phyloP scores from a whole-genome alignment of 495 filamentous ascomycete genomes.

The Pseudomonodictys pantanalensis region DNA sequence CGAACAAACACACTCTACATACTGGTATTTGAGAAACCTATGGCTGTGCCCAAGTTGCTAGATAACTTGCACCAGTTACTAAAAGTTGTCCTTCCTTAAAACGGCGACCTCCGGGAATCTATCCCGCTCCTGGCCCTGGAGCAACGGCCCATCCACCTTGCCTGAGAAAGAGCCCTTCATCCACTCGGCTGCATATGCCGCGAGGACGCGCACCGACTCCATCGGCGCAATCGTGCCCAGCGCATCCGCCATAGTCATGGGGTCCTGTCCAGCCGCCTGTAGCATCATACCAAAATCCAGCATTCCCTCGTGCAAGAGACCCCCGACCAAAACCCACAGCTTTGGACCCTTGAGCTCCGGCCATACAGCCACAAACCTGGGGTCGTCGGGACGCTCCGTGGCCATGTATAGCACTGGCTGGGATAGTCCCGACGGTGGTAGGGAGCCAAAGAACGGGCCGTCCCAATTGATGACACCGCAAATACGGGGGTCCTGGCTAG shows the following conservation, averaged over 20 bases:
- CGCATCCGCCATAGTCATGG: slow-evolving; percentile 2
- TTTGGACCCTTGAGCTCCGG: slow-evolving; percentile 33
- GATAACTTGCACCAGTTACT: too few species aligned
- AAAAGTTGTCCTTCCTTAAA: slow-evolving; percentile 7
- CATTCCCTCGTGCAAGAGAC: slow-evolving; percentile 36
- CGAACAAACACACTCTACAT: too few species aligned
- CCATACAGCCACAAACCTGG: slow-evolving; percentile 38
- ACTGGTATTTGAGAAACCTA: too few species aligned
- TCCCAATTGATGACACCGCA: slow-evolving; percentile 50
- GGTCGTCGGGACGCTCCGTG: slow-evolving; percentile 20
- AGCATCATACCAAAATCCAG: slow-evolving; percentile 25
- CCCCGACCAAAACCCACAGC: slow-evolving; percentile 33
- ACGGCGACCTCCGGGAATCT: slow-evolving; percentile 10
- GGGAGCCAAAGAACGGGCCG: slow-evolving; percentile 33
- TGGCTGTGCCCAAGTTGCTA: too few species aligned
- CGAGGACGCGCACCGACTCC: slow-evolving; percentile 6
- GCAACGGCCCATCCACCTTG: slow-evolving; percentile 11
- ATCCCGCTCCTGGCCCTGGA: slow-evolving; percentile 3
- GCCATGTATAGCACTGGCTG: slow-evolving; percentile 41
- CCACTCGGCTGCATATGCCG: slow-evolving; percentile 15
- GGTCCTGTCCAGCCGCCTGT: slow-evolving; percentile 8
- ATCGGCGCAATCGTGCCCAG: slow-evolving; percentile 15
- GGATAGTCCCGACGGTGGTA: slow-evolving; percentile 38
- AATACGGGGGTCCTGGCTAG: slow-evolving; percentile 44
- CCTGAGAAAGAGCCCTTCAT: slow-evolving; percentile 11